Evolutionary conservation across 495 filamentous ascomycete genomes (phyloP).

Genomic region (Xylaria castorea): DNA sequence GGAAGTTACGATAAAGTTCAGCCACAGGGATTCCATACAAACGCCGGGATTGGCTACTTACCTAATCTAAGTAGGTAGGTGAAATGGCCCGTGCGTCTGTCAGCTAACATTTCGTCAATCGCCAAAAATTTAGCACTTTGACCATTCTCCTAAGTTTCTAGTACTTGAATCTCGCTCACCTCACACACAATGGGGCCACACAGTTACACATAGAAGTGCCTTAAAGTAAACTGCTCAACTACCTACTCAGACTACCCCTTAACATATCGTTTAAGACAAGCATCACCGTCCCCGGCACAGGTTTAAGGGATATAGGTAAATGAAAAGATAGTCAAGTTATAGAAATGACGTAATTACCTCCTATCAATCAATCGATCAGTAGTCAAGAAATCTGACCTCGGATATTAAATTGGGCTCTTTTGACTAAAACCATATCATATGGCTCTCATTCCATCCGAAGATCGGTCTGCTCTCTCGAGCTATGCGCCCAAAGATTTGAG

Average conservation of each 20-base stretch:
- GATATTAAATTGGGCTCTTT: conserved; percentile 45
- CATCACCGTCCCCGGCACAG: not conserved
- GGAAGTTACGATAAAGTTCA: not conserved
- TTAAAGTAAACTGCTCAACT: not conserved
- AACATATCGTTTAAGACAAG: not conserved
- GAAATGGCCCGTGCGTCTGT: not conserved
- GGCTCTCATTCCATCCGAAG: conserved; percentile 45
- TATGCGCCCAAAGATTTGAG: conserved; percentile 25
- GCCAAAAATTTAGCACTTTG: not conserved
- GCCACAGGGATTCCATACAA: not conserved
- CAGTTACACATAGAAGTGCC: not conserved
- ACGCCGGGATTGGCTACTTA: not conserved
- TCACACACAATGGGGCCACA: not conserved
- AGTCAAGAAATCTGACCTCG: conserved; percentile 11
- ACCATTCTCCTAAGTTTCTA: not conserved
- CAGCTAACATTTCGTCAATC: not conserved
- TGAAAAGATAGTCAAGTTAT: not conserved
- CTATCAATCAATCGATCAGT: not conserved
- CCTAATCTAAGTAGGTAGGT: not conserved
- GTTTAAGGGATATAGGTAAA: not conserved
- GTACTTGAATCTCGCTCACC: not conserved
- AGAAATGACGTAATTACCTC: not conserved
- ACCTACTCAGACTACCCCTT: not conserved
- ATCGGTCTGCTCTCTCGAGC: conserved; percentile 25
- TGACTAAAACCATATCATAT: conserved; percentile 37